phyloP scores from a whole-genome alignment of 768 basidiomycete genomes.

The Calocybe indica region DNA sequence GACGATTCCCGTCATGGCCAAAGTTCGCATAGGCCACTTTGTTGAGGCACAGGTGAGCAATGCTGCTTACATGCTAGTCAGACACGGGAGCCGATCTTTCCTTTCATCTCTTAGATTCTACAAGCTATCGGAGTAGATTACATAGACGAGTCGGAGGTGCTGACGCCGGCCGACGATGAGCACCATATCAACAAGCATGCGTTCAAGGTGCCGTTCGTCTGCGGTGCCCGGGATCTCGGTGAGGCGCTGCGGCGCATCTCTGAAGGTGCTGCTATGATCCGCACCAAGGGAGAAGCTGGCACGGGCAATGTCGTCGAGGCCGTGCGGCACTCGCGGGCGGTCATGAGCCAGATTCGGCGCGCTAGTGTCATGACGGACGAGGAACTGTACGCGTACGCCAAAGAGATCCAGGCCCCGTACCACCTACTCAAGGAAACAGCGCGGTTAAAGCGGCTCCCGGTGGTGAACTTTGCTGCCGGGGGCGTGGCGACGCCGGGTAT shows the following conservation, averaged over 20 bases:
- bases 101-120: conserved; percentile 57
- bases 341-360: conserved; percentile 79
- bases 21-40: conserved; percentile 95
- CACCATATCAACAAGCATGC: conserved; percentile 96
- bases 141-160: conserved; percentile 91
- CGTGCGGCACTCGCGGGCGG: conserved; percentile 84
- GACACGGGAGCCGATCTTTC: conserved; percentile 3
- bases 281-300: conserved; percentile 92
- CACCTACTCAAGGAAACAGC: conserved; percentile 95
- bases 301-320: conserved; percentile 92
- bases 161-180: conserved; percentile 94
- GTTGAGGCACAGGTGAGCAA: conserved; percentile 82
- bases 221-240: conserved; percentile 91
- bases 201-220: conserved; percentile 95
- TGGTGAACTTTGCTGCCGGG: conserved; percentile 96
- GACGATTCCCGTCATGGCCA: conserved; percentile 96
- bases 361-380: conserved; percentile 90
- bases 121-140: conserved; percentile 95
- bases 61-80: conserved; percentile 7
- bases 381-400: conserved; percentile 90
- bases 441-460: conserved; percentile 86
- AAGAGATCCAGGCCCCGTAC: conserved; percentile 89
- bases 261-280: conserved; percentile 97
- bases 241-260: conserved; percentile 95
- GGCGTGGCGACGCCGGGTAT: conserved; percentile 88